Base-by-base conservation (phyloP, 495 filamentous ascomycete genomes). In the Neurospora sp. region DNA sequence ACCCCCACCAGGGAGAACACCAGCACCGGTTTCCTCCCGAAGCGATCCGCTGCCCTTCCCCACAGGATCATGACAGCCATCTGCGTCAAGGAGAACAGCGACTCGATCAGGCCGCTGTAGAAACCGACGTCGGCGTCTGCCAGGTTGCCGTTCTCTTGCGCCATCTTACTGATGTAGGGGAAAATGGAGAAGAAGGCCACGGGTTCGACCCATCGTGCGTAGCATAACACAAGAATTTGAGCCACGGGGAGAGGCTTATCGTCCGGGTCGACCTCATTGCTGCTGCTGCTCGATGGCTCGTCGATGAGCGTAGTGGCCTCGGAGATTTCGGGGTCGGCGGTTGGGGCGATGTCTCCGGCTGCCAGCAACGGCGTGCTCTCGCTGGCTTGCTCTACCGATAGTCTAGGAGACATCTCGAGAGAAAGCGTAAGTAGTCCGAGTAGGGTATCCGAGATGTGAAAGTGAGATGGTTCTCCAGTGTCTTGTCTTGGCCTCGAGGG, bases 111-210 rank as follows among this genome's bases (percentile, higher is more conserved):
- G 31, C 91, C 91, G 72, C 82, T 86, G 80, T 91, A 93, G 81
- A 92, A 93, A 68, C 91, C 91, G 46, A 92, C 86, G 81, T 91
- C 88, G 41, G 81, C 76, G 70, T 88, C 83, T 20, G 79, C 65
- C 10, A 93, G 76, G 39, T 83, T 73, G 5, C 90, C 91, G 73
- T 86, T 88, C 39, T 87, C 81, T 76, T 86, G 82, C 5, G 90
- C 86, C 91, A 93, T 93, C 74, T 89, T 80, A 76, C 88, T 91
- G 78, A 93, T 87, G 80, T 90, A 93, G 0, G 91, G 91, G 77
- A 93, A 90, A 77, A 93, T 92, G 75, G 84, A 86, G 81, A 93
- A 93, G 81, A 90, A 93, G 18, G 90, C 89, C 40, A 92, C 82
- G 5, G 91, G 91, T 79, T 93, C 91, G n/a, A 92, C 79, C n/a